phyloP scores from a whole-genome alignment of 306 rosid species.

The Quillaja saponaria region DNA sequence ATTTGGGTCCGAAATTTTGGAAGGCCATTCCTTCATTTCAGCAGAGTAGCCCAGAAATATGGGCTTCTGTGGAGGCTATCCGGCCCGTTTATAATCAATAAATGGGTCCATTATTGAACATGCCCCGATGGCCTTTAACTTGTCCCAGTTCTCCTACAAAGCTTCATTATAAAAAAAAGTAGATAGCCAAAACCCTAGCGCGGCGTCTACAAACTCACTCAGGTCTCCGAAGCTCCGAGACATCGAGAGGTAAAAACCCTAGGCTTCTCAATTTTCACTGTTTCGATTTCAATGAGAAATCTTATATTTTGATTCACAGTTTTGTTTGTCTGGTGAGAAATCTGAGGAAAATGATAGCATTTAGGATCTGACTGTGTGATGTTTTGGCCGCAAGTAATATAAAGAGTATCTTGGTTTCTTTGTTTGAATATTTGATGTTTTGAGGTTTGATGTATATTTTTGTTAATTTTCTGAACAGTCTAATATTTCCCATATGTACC shows the following conservation, averaged over 20 bases:
- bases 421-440: background rate
- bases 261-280: background rate
- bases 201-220: slow-evolving; percentile 4
- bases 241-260: slow-evolving; percentile 19
- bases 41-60: no score
- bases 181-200: slow-evolving; percentile 6
- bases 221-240: slow-evolving; percentile 6
- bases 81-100: no score
- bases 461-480: no score
- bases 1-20: no score
- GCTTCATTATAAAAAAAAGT: slow-evolving; percentile 11
- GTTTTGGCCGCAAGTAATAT: no score
- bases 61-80: no score
- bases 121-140: background rate
- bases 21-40: no score
- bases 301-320: background rate
- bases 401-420: background rate
- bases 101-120: background rate
- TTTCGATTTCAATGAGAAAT: no score
- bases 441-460: no score
- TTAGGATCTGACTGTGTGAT: background rate
- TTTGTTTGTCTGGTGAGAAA: background rate
- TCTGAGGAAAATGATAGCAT: background rate
- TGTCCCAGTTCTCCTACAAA: background rate
- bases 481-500: no score